These are phyloP conservation scores for Trichophyton rubrum DNA, from an alignment of 2,329 filamentous ascomycete genomes.

Conservation along the genomic window DNA sequence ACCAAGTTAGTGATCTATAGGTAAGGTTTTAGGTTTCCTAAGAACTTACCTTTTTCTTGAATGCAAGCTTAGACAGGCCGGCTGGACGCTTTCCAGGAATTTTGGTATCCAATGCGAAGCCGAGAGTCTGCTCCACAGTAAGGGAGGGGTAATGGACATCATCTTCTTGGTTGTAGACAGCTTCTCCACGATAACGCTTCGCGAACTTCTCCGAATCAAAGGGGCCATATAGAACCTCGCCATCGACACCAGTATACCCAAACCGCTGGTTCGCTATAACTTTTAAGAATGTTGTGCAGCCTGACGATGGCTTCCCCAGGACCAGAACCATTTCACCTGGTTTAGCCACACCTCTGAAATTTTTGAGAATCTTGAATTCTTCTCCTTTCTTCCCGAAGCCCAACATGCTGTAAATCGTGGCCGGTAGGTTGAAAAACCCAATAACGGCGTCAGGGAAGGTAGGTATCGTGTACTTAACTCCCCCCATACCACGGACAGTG, in stretches of 20 bases:
- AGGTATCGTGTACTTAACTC: conserved; percentile 56
- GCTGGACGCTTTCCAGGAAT: conserved; percentile 67
- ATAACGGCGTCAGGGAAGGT: conserved; percentile 70
- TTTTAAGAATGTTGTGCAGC: conserved; percentile 73
- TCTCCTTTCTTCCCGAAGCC: conserved; percentile 54
- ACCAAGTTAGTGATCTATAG: neutral
- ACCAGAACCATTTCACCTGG: conserved; percentile 85
- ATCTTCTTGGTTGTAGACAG: conserved; percentile 76
- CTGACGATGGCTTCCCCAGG: conserved; percentile 59
- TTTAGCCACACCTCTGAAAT: conserved; percentile 49
- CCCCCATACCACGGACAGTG: conserved; percentile 63
- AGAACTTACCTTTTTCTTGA: conserved; percentile 49
- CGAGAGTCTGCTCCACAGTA: conserved; percentile 75
- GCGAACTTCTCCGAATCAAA: conserved; percentile 58
- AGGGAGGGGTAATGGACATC: conserved; percentile 76
- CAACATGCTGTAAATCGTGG: conserved; percentile 49
- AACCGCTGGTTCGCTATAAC: conserved; percentile 72
- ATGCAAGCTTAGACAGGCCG: conserved; percentile 58
- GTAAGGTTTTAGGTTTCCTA: neutral
- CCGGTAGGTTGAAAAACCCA: conserved; percentile 62
- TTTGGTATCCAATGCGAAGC: conserved; percentile 74
- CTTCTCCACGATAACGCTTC: conserved; percentile 64
- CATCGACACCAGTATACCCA: conserved; percentile 53
- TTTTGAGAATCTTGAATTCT: conserved; percentile 61
- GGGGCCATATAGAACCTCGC: conserved; percentile 65